Evolutionary conservation across 2,329 filamentous ascomycete species (phyloP).

Genomic region (Botrytis hyacinthi): DNA sequence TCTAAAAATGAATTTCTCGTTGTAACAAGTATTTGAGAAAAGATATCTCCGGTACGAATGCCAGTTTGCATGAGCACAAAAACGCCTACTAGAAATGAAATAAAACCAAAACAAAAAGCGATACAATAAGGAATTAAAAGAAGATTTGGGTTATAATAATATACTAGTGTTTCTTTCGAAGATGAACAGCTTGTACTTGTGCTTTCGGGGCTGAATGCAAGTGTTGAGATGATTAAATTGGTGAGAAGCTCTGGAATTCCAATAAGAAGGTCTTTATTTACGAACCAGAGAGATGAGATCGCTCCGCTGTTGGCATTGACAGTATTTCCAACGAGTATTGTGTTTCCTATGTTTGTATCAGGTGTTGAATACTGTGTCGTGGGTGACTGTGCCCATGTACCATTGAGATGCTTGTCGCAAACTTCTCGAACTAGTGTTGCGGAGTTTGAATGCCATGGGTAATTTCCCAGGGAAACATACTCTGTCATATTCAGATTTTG

Average conservation of each 20-base stretch:
- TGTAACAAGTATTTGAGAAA: conserved; percentile 1
- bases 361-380: background rate
- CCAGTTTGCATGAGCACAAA: background rate
- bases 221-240: background rate
- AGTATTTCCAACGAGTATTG: background rate
- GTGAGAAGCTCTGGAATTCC: background rate
- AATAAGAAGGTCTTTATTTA: background rate
- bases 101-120: background rate
- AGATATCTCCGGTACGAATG: background rate
- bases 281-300: background rate
- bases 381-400: background rate
- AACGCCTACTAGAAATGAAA: background rate
- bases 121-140: background rate
- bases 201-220: background rate
- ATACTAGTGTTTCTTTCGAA: background rate
- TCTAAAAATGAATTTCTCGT: background rate
- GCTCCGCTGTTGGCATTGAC: background rate
- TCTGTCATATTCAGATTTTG: background rate
- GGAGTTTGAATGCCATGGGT: background rate
- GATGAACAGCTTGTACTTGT: background rate
- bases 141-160: background rate
- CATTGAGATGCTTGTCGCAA: background rate
- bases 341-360: background rate
- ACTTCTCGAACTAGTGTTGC: conserved; percentile 4
- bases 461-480: background rate